A percentile compares a stretch with the other conserved stretches of the same genome.
Evolutionary conservation across 805 yeast species (phyloP).

Genomic region (Yarrowia alimentaria): DNA sequence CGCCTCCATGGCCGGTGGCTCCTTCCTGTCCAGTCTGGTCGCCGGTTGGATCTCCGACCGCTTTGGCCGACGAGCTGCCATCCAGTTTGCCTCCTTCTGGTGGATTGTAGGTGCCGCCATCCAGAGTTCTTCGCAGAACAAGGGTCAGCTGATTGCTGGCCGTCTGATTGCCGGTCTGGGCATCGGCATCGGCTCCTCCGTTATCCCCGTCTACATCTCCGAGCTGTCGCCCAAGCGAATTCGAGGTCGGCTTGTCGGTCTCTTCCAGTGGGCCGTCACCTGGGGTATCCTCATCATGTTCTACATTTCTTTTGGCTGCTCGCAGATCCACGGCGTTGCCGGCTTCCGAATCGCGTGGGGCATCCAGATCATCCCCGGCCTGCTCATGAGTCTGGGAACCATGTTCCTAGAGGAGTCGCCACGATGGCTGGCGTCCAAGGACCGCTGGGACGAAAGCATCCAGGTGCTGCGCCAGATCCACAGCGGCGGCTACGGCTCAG

Average conservation of each 20-base stretch:
- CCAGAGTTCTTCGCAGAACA: slow-evolving; percentile 48
- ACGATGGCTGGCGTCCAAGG: slow-evolving; percentile 49
- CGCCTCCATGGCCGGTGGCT: slow-evolving; percentile 77
- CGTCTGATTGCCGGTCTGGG: slow-evolving; percentile 62
- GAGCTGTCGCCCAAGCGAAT: slow-evolving; percentile 61
- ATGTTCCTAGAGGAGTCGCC: slow-evolving; percentile 44
- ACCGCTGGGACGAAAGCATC: slow-evolving; percentile 49
- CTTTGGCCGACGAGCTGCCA: slow-evolving; percentile 56
- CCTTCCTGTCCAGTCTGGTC: slow-evolving; percentile 64
- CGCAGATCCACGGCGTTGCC: slow-evolving; percentile 46
- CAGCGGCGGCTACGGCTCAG: slow-evolving; percentile 38
- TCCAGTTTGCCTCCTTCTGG: slow-evolving; percentile 52
- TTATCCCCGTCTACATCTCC: slow-evolving; percentile 64
- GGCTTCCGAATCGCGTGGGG: slow-evolving; percentile 68
- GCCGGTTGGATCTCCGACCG: slow-evolving; percentile 53
- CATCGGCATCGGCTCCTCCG: slow-evolving; percentile 64
- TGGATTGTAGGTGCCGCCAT: slow-evolving; percentile 65
- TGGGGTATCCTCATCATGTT: slow-evolving; percentile 64
- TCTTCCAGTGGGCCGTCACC: slow-evolving; percentile 62
- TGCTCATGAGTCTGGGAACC: slow-evolving; percentile 48
- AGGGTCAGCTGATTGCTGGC: slow-evolving; percentile 51
- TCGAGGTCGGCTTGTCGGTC: slow-evolving; percentile 60
- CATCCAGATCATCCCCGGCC: slow-evolving; percentile 54
- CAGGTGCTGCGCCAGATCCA: slow-evolving; percentile 39
- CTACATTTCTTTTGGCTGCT: slow-evolving; percentile 52